phyloP scores from a whole-genome alignment of 2,329 filamentous ascomycete species.

The Magnaporthiopsis poae region DNA sequence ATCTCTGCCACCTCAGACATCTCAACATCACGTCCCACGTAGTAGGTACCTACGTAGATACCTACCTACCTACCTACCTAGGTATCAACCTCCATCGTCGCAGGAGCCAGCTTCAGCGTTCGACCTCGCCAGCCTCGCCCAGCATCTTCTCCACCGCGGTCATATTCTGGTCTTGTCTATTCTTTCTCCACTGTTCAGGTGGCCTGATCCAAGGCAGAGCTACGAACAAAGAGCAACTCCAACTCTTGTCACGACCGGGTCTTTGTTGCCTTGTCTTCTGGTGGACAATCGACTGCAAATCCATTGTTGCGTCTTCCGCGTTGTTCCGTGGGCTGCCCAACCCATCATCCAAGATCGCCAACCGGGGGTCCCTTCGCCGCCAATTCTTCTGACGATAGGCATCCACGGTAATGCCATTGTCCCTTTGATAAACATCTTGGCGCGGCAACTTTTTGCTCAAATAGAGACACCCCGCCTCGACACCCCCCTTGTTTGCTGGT shows the following conservation, averaged over 20 bases:
- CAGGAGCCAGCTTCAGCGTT: neutral
- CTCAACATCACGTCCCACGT: neutral
- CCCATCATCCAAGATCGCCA: neutral
- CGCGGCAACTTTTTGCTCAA: neutral
- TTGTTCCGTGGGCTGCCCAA: neutral
- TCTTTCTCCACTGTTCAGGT: neutral
- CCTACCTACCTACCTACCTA: too few relatives aligned
- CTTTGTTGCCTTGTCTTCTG: neutral
- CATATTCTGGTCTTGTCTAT: neutral
- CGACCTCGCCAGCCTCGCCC: neutral
- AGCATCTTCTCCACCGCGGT: neutral
- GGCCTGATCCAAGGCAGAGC: neutral
- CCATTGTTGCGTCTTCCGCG: neutral
- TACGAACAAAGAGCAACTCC: neutral
- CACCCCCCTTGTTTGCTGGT: neutral
- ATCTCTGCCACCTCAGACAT: neutral
- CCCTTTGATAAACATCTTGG: neutral
- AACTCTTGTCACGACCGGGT: neutral
- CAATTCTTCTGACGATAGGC: neutral
- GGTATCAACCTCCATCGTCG: neutral
- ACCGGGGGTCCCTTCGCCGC: neutral
- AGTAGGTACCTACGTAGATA: neutral
- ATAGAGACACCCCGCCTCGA: neutral
- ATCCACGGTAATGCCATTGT: neutral
- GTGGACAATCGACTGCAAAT: neutral